Evolutionary conservation across 192 early-diverging fungal genomes (phyloP).

Genomic region (Umbelopsis sp.): DNA sequence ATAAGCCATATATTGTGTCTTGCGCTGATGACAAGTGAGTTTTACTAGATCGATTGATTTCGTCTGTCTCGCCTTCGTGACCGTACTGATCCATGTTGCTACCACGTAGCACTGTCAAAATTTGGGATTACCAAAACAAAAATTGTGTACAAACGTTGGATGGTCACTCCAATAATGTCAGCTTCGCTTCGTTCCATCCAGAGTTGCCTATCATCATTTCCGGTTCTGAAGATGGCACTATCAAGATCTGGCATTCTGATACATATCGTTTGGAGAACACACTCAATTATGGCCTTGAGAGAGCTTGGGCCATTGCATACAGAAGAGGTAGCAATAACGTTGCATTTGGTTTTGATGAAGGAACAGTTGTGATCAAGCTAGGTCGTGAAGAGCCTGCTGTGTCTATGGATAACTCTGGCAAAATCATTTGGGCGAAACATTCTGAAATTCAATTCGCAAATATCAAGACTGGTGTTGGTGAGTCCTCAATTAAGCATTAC

Average conservation of each 20-base stretch:
- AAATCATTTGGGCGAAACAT: slow-evolving; percentile 98
- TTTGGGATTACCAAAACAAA: slow-evolving; percentile 99
- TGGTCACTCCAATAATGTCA: slow-evolving; percentile 95
- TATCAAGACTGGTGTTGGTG: slow-evolving; percentile 77
- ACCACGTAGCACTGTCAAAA: slow-evolving; percentile 70
- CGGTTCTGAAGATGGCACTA: slow-evolving; percentile 93
- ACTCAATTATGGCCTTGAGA: slow-evolving; percentile 96
- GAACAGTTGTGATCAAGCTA: slow-evolving; percentile 92
- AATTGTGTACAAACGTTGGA: slow-evolving; percentile 98
- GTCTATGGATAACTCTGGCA: slow-evolving; percentile 94
- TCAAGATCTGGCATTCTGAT: slow-evolving; percentile 96
- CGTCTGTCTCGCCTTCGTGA: background rate
- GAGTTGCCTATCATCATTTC: slow-evolving; percentile 96
- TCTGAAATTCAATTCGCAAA: slow-evolving; percentile 96
- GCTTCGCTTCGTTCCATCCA: slow-evolving; percentile 89
- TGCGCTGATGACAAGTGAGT: slow-evolving; percentile 91
- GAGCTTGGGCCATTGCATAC: slow-evolving; percentile 95
- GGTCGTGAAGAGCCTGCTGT: slow-evolving; percentile 96
- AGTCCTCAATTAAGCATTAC: too few relatives aligned
- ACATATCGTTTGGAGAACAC: slow-evolving; percentile 97
- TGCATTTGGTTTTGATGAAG: slow-evolving; percentile 96
- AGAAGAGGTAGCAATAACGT: slow-evolving; percentile 86
- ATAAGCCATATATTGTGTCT: slow-evolving; percentile 96
- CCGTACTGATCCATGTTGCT: slow-evolving; percentile 1
- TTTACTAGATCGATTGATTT: background rate